Conservation (phyloP, 495 filamentous ascomycete genomes). For the Astrothelium subdiscretum region DNA sequence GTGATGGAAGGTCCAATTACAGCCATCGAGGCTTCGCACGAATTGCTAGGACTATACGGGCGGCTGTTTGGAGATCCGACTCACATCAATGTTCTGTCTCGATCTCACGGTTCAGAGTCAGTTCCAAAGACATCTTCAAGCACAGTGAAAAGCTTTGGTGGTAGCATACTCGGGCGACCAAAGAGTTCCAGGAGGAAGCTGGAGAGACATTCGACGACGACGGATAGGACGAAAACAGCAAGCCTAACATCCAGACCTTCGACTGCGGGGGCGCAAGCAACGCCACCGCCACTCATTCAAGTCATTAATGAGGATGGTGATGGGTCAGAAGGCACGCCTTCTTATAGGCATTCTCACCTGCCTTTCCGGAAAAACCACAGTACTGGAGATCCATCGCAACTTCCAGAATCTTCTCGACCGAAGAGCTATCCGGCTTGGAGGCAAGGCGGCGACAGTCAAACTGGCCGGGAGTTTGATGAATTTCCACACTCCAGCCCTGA, state of each 20-base stretch:
- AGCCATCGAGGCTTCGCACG: slow-evolving; percentile 72
- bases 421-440: background rate
- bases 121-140: slow-evolving; percentile 23
- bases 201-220: slow-evolving; percentile 7
- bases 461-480: background rate
- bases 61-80: slow-evolving; percentile 54
- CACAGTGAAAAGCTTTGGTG: slow-evolving; percentile 58
- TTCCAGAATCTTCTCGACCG: background rate
- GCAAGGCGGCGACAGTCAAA: background rate
- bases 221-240: background rate
- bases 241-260: slow-evolving; percentile 10
- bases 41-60: slow-evolving; percentile 70
- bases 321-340: slow-evolving; percentile 12
- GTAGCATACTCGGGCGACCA: slow-evolving; percentile 58
- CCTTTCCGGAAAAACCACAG: slow-evolving; percentile 11
- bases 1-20: slow-evolving; percentile 66
- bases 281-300: slow-evolving; percentile 24
- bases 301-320: slow-evolving; percentile 28
- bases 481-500: background rate
- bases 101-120: slow-evolving; percentile 9
- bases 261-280: slow-evolving; percentile 17
- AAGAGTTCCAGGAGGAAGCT: slow-evolving; percentile 25
- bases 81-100: background rate
- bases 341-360: slow-evolving; percentile 19
- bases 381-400: background rate